phyloP scores from a whole-genome alignment of 1,284 basidiomycete species.

The Cryptococcus wingfieldii region DNA sequence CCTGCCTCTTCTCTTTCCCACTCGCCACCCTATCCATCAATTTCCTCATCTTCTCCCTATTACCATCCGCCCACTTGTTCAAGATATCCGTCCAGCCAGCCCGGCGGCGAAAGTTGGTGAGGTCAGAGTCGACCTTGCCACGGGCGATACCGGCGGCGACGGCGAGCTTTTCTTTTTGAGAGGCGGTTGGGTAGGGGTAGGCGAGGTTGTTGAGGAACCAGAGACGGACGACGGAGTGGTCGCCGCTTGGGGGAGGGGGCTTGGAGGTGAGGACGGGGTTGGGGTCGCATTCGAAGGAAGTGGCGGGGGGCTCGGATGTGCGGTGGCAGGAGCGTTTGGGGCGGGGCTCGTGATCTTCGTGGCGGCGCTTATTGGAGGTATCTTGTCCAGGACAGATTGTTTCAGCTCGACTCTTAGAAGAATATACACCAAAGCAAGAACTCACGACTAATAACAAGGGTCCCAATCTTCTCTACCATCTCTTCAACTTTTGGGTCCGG shows the following conservation, averaged over 20 bases:
- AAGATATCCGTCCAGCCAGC: conserved; percentile 32
- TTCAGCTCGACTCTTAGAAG: no score
- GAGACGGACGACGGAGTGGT: conserved; percentile 19
- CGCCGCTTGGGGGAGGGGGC: neutral
- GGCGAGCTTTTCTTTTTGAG: conserved; percentile 22
- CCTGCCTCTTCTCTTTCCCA: conserved; percentile 18
- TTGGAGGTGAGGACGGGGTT: neutral
- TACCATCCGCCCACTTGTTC: conserved; percentile 16
- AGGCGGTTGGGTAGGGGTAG: conserved; percentile 26
- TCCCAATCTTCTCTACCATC: neutral
- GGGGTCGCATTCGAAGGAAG: neutral
- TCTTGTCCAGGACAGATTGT: neutral
- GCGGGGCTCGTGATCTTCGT: neutral
- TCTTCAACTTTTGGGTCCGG: neutral
- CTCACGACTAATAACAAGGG: neutral
- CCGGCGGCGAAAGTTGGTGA: conserved; percentile 37
- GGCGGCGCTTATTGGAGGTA: neutral
- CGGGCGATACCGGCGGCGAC: conserved; percentile 13
- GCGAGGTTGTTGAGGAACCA: conserved; percentile 33
- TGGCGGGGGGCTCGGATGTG: neutral
- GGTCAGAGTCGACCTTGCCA: conserved; percentile 26
- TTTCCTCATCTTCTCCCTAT: conserved; percentile 16
- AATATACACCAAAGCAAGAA: neutral
- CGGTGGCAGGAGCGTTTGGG: neutral
- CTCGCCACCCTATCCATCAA: conserved; percentile 19